Evolutionary conservation across 305 asterid genomes (phyloP).

Genomic region (Fraxinus nigra): DNA sequence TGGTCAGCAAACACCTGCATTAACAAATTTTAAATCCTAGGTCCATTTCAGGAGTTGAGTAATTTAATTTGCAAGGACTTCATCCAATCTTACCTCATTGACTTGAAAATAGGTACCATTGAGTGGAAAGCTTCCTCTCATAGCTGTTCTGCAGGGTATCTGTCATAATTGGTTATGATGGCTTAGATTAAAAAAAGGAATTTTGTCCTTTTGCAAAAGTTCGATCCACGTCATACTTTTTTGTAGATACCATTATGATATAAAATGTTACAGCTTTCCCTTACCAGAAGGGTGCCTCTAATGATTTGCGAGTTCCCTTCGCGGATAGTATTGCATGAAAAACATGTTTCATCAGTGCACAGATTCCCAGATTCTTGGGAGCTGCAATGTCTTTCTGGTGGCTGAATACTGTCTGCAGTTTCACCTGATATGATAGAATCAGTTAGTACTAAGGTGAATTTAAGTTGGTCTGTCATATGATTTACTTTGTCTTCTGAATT

Average conservation of each 20-base stretch:
- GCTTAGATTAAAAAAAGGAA: not conserved
- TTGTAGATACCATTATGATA: not conserved
- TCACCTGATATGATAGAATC: conserved; percentile 60
- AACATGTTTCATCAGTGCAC: conserved; percentile 75
- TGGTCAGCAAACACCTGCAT: conserved; percentile 93
- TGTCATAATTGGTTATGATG: not conserved
- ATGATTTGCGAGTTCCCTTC: conserved; percentile 85
- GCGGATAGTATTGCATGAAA: conserved; percentile 82
- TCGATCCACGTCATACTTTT: not conserved
- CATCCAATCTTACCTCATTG: conserved; percentile 59
- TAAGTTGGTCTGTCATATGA: not conserved
- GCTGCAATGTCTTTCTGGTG: conserved; percentile 75
- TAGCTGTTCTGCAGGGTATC: conserved; percentile 26
- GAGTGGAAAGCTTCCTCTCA: conserved; percentile 27
- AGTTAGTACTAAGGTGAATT: conserved; percentile 13
- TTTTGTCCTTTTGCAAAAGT: not conserved
- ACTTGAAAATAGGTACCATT: conserved; percentile 94
- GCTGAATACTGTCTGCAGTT: conserved; percentile 77
- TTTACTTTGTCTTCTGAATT: conserved; percentile 1
- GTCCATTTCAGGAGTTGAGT: conserved; percentile 11
- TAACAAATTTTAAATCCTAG: conserved; percentile 19
- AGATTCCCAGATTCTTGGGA: conserved; percentile 59
- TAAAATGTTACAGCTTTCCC: conserved; percentile 9
- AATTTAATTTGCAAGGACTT: not conserved
- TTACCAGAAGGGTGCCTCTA: conserved; percentile 94